Conservation (phyloP, 1,284 basidiomycete species). For the Trametes versicolor region DNA sequence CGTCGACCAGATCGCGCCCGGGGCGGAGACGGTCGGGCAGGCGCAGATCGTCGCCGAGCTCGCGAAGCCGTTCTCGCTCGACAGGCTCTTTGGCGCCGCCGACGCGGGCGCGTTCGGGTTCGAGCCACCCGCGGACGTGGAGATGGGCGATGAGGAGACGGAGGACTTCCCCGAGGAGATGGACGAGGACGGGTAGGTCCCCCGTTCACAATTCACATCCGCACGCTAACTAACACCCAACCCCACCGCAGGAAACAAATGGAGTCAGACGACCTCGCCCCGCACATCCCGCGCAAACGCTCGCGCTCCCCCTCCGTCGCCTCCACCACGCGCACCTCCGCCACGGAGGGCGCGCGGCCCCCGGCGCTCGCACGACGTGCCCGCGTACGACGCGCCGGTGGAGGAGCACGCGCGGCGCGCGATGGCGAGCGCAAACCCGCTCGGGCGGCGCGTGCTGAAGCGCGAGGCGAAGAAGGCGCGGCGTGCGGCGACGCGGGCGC, state of each 20-base stretch:
- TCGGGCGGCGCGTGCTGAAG: constrained; percentile 66
- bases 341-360: constrained; percentile 23
- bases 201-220: background rate
- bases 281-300: constrained; percentile 50
- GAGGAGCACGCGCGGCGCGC: constrained; percentile 48
- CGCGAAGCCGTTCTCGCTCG: constrained; percentile 78
- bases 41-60: constrained; percentile 75
- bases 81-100: constrained; percentile 77
- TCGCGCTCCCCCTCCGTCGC: constrained; percentile 40
- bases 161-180: constrained; percentile 43
- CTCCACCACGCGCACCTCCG: constrained; percentile 10
- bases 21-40: constrained; percentile 79
- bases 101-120: constrained; percentile 76
- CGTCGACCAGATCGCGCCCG: constrained; percentile 71
- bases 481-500: constrained; percentile 50
- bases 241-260: constrained; percentile 44
- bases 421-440: constrained; percentile 63
- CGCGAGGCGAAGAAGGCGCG: constrained; percentile 67
- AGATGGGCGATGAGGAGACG: constrained; percentile 43
- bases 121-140: constrained; percentile 26
- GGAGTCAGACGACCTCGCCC: constrained; percentile 56
- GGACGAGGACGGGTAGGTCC: constrained; percentile 61
- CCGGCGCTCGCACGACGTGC: constrained; percentile 60
- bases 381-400: constrained; percentile 57
- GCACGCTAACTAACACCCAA: background rate